Percentiles rank a stretch among this genome's conserved stretches.
These are phyloP conservation scores for Xylariaceae sp. DNA, from an alignment of 2,329 filamentous ascomycete genomes.

Conservation along the genomic window DNA sequence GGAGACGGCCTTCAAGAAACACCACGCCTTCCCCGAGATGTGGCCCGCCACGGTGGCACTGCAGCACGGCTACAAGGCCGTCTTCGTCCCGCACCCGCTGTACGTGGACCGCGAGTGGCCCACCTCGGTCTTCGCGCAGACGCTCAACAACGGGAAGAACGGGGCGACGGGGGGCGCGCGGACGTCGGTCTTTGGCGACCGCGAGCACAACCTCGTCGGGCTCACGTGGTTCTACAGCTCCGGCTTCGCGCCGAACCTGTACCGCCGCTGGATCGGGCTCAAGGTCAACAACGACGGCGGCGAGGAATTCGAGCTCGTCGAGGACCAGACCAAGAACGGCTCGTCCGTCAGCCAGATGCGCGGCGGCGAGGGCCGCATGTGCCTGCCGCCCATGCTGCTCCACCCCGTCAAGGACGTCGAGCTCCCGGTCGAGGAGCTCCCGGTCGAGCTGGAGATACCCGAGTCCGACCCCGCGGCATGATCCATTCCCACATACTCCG, in stretches of 20 bases:
- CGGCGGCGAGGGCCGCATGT: constrained; percentile 78
- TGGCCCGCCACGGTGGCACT: constrained; percentile 83
- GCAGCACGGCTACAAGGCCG: constrained; percentile 50
- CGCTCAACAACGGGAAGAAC: constrained; percentile 73
- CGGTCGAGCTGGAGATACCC: constrained; percentile 36
- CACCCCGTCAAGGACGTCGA: constrained; percentile 80
- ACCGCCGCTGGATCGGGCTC: constrained; percentile 78
- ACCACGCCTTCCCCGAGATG: constrained; percentile 94
- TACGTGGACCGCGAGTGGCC: constrained; percentile 88
- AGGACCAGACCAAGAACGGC: constrained; percentile 43
- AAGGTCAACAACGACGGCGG: constrained; percentile 72
- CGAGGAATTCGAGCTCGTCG: constrained; percentile 62
- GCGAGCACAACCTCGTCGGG: constrained; percentile 82
- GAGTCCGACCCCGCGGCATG: constrained; percentile 42
- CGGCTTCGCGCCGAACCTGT: constrained; percentile 72
- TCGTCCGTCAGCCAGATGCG: constrained; percentile 44
- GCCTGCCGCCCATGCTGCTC: constrained; percentile 78
- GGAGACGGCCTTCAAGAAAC: constrained; percentile 76
- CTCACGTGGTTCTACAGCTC: constrained; percentile 91
- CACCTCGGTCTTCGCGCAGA: constrained; percentile 63
- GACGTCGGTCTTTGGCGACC: constrained; percentile 69
- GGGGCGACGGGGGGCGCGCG: constrained; percentile 66
- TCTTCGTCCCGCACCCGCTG: constrained; percentile 63
- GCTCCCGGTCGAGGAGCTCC: constrained; percentile 52
- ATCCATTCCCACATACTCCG: too few species aligned